phyloP scores from a whole-genome alignment of 495 filamentous ascomycete species.

The Penicillium desertorum region DNA sequence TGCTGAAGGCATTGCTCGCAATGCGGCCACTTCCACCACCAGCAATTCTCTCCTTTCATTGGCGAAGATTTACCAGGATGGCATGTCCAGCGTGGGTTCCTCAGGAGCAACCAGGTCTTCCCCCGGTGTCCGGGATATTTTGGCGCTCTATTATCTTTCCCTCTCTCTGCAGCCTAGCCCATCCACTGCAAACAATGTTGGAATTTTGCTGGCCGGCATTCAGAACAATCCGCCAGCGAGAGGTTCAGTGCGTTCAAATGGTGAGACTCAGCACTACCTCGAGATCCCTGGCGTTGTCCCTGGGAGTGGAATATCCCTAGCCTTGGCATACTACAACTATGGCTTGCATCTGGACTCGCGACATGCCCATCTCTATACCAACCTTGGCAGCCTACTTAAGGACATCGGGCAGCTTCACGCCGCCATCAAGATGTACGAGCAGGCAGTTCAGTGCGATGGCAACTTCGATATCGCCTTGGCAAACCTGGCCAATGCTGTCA shows the following conservation, averaged over 20 bases:
- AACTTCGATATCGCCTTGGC: slow-evolving; percentile 96
- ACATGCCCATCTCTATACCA: slow-evolving; percentile 98
- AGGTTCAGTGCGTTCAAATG: slow-evolving; percentile 33
- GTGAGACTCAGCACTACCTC: slow-evolving; percentile 44
- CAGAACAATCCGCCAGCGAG: slow-evolving; percentile 67
- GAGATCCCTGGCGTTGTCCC: slow-evolving; percentile 77
- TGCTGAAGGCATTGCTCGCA: slow-evolving; percentile 67
- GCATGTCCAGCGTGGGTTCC: slow-evolving; percentile 74
- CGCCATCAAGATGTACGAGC: slow-evolving; percentile 97
- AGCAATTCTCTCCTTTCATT: slow-evolving; percentile 94
- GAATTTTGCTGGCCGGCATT: slow-evolving; percentile 90
- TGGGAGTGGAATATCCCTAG: slow-evolving; percentile 84
- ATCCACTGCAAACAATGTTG: slow-evolving; percentile 98
- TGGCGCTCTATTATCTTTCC: slow-evolving; percentile 95
- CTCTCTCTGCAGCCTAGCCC: slow-evolving; percentile 93
- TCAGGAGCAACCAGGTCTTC: slow-evolving; percentile 58
- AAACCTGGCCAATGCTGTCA: slow-evolving; percentile 97
- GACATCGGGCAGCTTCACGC: slow-evolving; percentile 91
- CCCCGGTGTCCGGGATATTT: slow-evolving; percentile 84
- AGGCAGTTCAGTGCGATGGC: slow-evolving; percentile 85
- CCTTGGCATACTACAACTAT: slow-evolving; percentile 93
- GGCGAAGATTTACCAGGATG: slow-evolving; percentile 98
- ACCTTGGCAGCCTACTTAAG: slow-evolving; percentile 91
- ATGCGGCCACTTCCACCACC: slow-evolving; percentile 85
- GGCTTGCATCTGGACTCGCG: slow-evolving; percentile 77